Percentiles rank a stretch among this genome's conserved stretches.
These are phyloP conservation scores for Lolium rigidum DNA, from an alignment of 176 grass and related monocot species.

Conservation along the genomic window DNA sequence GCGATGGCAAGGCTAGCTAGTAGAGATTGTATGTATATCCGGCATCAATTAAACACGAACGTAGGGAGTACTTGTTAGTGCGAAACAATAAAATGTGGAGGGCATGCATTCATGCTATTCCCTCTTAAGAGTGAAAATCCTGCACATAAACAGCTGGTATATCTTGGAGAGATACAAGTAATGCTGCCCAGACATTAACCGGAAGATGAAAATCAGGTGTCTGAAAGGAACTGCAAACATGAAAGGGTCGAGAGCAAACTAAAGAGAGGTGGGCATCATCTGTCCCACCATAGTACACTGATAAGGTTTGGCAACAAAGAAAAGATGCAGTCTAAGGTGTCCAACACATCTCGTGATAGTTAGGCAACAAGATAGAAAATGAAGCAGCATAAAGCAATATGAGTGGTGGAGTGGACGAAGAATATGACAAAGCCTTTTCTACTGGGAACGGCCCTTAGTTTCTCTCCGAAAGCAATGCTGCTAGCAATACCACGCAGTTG, in stretches of 20 bases:
- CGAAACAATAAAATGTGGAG: neutral
- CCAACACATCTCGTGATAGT: conserved; percentile 1
- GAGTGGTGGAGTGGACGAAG: conserved; percentile 9
- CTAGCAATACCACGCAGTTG: neutral
- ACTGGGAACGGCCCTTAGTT: neutral
- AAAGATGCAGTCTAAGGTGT: conserved; percentile 16
- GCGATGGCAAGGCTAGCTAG: no score
- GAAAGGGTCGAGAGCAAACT: neutral
- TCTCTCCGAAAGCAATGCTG: conserved; percentile 2
- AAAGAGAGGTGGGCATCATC: neutral
- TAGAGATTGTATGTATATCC: no score
- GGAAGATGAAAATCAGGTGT: neutral
- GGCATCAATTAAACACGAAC: no score
- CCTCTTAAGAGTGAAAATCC: neutral
- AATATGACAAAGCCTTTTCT: conserved; percentile 17
- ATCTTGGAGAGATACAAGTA: conserved; percentile 9
- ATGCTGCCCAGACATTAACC: neutral
- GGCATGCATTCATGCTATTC: neutral
- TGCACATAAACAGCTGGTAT: neutral
- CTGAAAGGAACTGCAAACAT: neutral
- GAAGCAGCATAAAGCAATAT: conserved; percentile 27
- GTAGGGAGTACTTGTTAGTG: neutral
- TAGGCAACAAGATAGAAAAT: conserved; percentile 11
- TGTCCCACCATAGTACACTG: conserved; percentile 10
- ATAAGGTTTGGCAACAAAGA: conserved; percentile 11